Evolutionary conservation across 2,329 filamentous ascomycete species (phyloP), one percentile per base, ranked within the genome.

Genomic region (Colletotrichum liriopes): DNA sequence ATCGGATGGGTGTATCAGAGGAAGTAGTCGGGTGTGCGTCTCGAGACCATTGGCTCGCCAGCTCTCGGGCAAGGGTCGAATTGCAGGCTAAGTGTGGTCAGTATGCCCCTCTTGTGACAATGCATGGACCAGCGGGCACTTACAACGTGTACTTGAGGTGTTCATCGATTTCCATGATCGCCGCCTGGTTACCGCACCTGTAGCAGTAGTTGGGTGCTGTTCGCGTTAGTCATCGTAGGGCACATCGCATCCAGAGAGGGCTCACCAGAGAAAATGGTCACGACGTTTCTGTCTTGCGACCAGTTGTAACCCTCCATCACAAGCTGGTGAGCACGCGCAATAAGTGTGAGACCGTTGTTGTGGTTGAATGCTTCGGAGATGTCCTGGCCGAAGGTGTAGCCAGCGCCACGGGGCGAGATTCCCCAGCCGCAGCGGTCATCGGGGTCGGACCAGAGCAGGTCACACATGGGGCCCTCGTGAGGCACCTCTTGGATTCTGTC

Each of bases 91-190:
- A 26, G 71, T 37, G 45, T 59, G 29, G 74, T 83, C 76, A 84
- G 79, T 74, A 47, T 68, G 23, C 59, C 35, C 18, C 6, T 23
- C 26, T 23, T 32, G 12, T 41, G 26, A 45, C 73, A 37, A 43
- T 58, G 35, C 32, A 23, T 11, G 52, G 18, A 16, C 41, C 26
- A 37, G 20, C 23, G 41, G 47, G 49, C 18, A 39, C 95, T 84
- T 90, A 98, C 96, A 99, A 98, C 80, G 96, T 98, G 86, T 98
- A 99, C 88, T 99, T 98, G 81, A 99, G 87, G 83, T 98, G 95
- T 86, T 99, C 96, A 77, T 98, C 96, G 83, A 99, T 99, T 85
- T 98, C 96, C 96, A 99, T 99, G 83, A 99, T 98, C n/a, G 96
- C 96, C 69, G 96, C 96, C 85, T 98, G 96, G 85, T 99, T 99